phyloP scores from a whole-genome alignment of 2,329 filamentous ascomycete genomes.

The Cercospora janseana region DNA sequence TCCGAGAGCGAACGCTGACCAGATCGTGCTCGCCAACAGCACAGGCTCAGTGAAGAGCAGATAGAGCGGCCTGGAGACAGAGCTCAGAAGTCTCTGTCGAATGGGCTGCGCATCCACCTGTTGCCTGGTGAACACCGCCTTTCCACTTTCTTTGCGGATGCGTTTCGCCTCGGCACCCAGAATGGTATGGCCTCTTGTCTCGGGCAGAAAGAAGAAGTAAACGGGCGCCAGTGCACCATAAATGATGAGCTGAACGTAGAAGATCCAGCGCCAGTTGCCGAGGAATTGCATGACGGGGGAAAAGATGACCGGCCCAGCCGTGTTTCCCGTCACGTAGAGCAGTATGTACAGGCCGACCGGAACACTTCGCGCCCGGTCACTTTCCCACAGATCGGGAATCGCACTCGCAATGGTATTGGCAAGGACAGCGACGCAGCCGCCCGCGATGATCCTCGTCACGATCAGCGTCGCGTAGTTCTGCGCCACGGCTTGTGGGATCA shows the following conservation, averaged over 20 bases:
- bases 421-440: slow-evolving; percentile 39
- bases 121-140: slow-evolving; percentile 33
- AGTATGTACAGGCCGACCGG: slow-evolving; percentile 41
- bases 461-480: slow-evolving; percentile 42
- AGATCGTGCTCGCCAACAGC: slow-evolving; percentile 49
- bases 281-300: slow-evolving; percentile 36
- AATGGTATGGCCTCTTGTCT: slow-evolving; percentile 51
- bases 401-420: slow-evolving; percentile 40
- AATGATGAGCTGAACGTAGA: slow-evolving; percentile 45
- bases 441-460: slow-evolving; percentile 40
- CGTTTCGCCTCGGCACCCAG: slow-evolving; percentile 40
- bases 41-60: slow-evolving; percentile 53
- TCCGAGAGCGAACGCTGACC: slow-evolving; percentile 50
- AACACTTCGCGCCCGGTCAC: slow-evolving; percentile 34
- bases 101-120: slow-evolving; percentile 39
- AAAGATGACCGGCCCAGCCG: slow-evolving; percentile 40
- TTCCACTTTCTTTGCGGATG: slow-evolving; percentile 36
- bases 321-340: slow-evolving; percentile 37
- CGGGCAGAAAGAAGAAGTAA: slow-evolving; percentile 43
- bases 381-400: slow-evolving; percentile 42
- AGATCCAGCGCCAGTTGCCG: slow-evolving; percentile 41
- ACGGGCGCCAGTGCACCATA: slow-evolving; percentile 46
- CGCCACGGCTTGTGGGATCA: slow-evolving; percentile 42
- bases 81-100: slow-evolving; percentile 35
- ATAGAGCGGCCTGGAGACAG: slow-evolving; percentile 34